These are phyloP conservation scores for Rugosomyces carneus DNA, from an alignment of 1,284 basidiomycete genomes.

Conservation along the genomic window DNA sequence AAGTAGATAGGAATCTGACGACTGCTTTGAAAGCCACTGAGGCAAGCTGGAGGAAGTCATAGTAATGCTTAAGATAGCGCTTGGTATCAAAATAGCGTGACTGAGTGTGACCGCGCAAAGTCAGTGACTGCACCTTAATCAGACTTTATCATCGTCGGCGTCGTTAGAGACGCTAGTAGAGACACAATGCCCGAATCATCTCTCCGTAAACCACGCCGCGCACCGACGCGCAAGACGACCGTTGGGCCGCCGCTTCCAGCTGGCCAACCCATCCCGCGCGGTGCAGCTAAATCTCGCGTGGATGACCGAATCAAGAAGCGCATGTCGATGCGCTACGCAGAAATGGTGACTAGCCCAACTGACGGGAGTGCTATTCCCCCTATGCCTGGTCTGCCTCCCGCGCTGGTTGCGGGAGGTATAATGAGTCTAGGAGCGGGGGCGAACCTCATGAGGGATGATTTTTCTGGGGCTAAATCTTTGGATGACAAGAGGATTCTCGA, in stretches of 20 bases:
- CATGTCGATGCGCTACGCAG: slow-evolving; percentile 86
- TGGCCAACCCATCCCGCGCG: slow-evolving; percentile 26
- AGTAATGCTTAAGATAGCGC: background rate
- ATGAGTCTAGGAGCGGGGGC: slow-evolving; percentile 21
- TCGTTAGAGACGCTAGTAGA: slow-evolving; percentile 5
- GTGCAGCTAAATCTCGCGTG: slow-evolving; percentile 64
- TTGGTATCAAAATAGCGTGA: background rate
- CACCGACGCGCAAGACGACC: slow-evolving; percentile 17
- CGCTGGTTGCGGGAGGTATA: slow-evolving; percentile 24
- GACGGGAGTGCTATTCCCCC: slow-evolving; percentile 41
- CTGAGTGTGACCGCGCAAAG: slow-evolving; percentile 6
- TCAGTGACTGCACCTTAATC: no score
- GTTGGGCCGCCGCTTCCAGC: slow-evolving; percentile 13
- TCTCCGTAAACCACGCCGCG: slow-evolving; percentile 19
- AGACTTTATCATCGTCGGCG: background rate
- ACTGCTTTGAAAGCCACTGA: slow-evolving; percentile 19
- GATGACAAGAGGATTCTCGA: slow-evolving; percentile 62
- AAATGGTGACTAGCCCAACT: slow-evolving; percentile 59
- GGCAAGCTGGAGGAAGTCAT: slow-evolving; percentile 3
- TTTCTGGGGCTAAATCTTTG: slow-evolving; percentile 29
- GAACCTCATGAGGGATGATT: slow-evolving; percentile 32
- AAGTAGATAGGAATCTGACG: slow-evolving; percentile 24
- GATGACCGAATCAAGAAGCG: slow-evolving; percentile 93
- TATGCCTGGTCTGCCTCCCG: slow-evolving; percentile 54
- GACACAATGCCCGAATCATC: slow-evolving; percentile 17